Evolutionary conservation across 2,329 filamentous ascomycete species (phyloP).

Genomic region (Neofusicoccum cordaticola): DNA sequence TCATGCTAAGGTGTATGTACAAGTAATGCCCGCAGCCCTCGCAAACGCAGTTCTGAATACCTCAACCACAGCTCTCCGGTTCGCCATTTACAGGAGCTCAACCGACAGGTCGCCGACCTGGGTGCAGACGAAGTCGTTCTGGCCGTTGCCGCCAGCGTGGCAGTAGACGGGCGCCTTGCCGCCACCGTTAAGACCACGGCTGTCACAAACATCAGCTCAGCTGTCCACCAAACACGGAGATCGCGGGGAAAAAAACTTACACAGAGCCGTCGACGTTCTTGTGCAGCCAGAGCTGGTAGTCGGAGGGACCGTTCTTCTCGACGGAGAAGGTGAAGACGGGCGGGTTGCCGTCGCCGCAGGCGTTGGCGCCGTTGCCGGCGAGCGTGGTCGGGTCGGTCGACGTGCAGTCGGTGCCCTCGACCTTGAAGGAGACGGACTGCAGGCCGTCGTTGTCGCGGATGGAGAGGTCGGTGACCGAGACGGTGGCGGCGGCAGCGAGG

Average conservation of each 20-base stretch:
- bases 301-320: not conserved
- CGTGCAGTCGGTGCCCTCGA: not conserved
- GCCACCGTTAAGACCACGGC: not conserved
- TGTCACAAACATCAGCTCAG: not conserved
- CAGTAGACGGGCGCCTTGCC: not conserved
- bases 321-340: constrained; percentile 3
- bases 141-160: not conserved
- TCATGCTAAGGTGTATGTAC: not conserved
- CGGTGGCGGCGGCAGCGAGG: not conserved
- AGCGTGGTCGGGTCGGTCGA: not conserved
- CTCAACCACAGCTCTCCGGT: no score
- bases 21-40: not conserved
- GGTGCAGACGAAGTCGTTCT: not conserved
- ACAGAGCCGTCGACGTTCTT: not conserved
- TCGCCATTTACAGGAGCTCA: not conserved
- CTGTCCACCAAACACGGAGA: not conserved
- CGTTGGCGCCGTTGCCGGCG: not conserved
- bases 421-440: constrained; percentile 6
- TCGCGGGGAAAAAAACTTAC: not conserved
- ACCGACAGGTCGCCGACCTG: not conserved
- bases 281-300: not conserved
- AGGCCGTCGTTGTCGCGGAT: constrained; percentile 16
- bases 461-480: constrained; percentile 6
- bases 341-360: not conserved
- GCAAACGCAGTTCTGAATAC: not conserved